Base-by-base conservation (phyloP, 2,329 filamentous ascomycete genomes). In the Aspergillus chevalieri region DNA sequence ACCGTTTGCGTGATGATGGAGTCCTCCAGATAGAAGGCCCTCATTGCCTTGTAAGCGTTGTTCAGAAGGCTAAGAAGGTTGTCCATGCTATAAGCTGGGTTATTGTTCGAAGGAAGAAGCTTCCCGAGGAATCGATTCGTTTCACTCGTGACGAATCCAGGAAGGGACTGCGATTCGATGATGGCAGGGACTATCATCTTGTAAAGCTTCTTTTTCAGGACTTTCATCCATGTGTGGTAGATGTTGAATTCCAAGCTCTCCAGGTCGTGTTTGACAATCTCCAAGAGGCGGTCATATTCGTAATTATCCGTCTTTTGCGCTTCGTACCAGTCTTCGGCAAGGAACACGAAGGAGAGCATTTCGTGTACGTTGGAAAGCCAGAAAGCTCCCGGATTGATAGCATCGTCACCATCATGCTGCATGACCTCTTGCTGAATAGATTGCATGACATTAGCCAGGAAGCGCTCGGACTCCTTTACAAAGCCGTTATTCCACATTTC, bases 401-500 rank as follows among this genome's bases (percentile, higher is more conserved):
- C 91, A 63, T 97, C 92, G 52, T 98, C 93, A 42, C 91, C 91
- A 59, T 98, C 92, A 67, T 98, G 90, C 66, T 95, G 88, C 93
- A 98, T 97, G 49, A 98, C 93, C 69, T 98, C 93, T 69, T 97
- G 91, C 70, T 98, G 93, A 64, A 98, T 97, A 6, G 91, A 95
- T 73, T 97, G 93, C 93, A 98, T 98, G 57, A 98, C 93, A 64
- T 97, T 98, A 65, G 93, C 93, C 55, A 98, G 79, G 81, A 98
- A 98, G 48, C 92, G 87, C 74, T 98, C 93, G 3, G 93, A 97
- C 73, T 98, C 93, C 77, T 98, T 98, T 62, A 98, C 93, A 66
- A 96, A 98, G 43, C 93, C 93, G 63, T 98, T 98, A 77, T 98
- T 98, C 93, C 93, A 98, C 93, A 98, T 98, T 76, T 98, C 93